Evolutionary conservation across 2,329 filamentous ascomycete species (phyloP).

Genomic region (Bipolaris sorokiniana): DNA sequence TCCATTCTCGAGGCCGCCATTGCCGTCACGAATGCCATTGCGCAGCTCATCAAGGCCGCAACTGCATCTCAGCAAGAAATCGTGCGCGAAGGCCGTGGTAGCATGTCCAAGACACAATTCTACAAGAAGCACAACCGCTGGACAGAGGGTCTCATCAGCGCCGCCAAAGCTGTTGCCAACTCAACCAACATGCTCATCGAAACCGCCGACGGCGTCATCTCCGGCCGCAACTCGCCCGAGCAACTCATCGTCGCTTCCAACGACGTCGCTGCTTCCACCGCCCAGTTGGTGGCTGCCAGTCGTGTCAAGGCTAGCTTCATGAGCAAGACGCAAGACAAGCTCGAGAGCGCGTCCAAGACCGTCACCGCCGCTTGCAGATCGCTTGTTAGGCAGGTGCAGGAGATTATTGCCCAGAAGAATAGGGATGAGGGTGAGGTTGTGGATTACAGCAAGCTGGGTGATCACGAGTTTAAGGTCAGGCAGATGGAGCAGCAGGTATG

Average conservation of each 20-base stretch:
- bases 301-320: constrained; percentile 98
- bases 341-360: constrained; percentile 90
- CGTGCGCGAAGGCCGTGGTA: constrained; percentile 87
- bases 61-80: constrained; percentile 95
- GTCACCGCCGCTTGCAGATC: constrained; percentile 87
- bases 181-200: constrained; percentile 97
- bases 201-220: constrained; percentile 94
- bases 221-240: constrained; percentile 88
- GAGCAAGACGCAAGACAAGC: constrained; percentile 91
- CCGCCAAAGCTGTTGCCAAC: constrained; percentile 91
- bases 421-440: constrained; percentile 77
- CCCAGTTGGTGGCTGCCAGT: constrained; percentile 92
- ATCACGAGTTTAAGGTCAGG: constrained; percentile 96
- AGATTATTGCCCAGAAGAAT: constrained; percentile 87
- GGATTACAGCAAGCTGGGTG: constrained; percentile 86
- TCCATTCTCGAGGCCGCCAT: constrained; percentile 91
- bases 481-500: constrained; percentile 99
- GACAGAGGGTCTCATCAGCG: constrained; percentile 97
- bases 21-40: constrained; percentile 92
- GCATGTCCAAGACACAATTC: constrained; percentile 86
- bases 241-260: constrained; percentile 98
- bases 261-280: constrained; percentile 93
- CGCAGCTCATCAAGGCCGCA: constrained; percentile 91
- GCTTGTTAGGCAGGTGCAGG: constrained; percentile 91
- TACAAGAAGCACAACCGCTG: constrained; percentile 99